Conservation (phyloP, 805 yeast species). For the Lipomyces anomalus region DNA sequence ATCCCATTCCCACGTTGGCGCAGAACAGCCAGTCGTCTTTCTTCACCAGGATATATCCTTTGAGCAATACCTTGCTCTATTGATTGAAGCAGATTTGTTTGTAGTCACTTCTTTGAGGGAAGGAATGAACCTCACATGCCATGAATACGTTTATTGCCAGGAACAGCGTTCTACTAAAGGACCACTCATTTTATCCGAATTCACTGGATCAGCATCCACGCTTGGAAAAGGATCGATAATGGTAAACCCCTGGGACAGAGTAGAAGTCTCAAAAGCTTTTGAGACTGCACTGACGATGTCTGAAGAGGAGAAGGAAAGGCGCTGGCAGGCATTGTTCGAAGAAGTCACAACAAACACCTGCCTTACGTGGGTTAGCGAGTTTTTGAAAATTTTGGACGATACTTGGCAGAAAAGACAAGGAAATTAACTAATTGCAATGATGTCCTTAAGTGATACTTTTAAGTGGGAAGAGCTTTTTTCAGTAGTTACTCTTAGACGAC, state of each 20-base stretch:
- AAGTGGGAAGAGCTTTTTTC: no score
- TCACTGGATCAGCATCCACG: constrained; percentile 87
- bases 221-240: constrained; percentile 61
- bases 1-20: constrained; percentile 54
- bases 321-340: constrained; percentile 46
- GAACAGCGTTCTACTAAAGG: constrained; percentile 39
- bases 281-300: constrained; percentile 61
- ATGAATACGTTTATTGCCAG: constrained; percentile 81
- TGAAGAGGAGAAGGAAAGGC: constrained; percentile 46
- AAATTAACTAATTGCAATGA: not conserved
- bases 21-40: constrained; percentile 68
- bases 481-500: no score
- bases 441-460: no score
- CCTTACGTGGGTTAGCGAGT: constrained; percentile 22
- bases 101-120: constrained; percentile 89
- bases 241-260: constrained; percentile 88
- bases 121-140: constrained; percentile 95
- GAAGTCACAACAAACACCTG: constrained; percentile 22
- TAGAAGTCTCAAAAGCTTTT: constrained; percentile 58
- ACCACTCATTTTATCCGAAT: constrained; percentile 82
- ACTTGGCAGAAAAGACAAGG: constrained; percentile 9
- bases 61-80: constrained; percentile 80
- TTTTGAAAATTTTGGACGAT: constrained; percentile 13
- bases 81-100: constrained; percentile 80
- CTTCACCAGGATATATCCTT: constrained; percentile 84